phyloP scores from a whole-genome alignment of 495 filamentous ascomycete species.

The Lentithecium fluviatile region DNA sequence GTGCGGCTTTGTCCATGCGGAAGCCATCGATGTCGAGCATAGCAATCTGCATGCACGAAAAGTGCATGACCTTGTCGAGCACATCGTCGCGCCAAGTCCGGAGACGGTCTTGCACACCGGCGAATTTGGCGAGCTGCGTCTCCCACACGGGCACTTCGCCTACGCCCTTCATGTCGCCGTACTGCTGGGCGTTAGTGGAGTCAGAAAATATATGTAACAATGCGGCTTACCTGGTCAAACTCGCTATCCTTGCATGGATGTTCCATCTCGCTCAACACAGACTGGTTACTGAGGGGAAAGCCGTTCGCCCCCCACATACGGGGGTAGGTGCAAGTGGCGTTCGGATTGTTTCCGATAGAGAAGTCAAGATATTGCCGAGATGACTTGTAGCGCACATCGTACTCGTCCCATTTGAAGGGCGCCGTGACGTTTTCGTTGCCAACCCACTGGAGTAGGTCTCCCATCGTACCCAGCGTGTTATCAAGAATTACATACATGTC shows the following conservation, averaged over 20 bases:
- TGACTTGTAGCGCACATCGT: conserved; percentile 31
- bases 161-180: conserved; percentile 29
- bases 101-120: conserved; percentile 71
- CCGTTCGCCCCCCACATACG: conserved; percentile 68
- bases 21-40: conserved; percentile 37
- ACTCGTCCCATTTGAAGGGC: conserved; percentile 18
- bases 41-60: conserved; percentile 50
- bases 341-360: conserved; percentile 56
- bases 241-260: conserved; percentile 63
- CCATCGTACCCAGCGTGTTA: conserved; percentile 35
- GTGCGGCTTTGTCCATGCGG: conserved; percentile 36
- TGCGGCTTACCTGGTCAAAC: conserved; percentile 52
- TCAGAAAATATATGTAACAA: background rate
- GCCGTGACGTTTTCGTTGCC: conserved; percentile 21
- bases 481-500: conserved; percentile 37
- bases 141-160: conserved; percentile 49
- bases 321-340: conserved; percentile 61
- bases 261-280: conserved; percentile 49
- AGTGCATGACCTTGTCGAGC: conserved; percentile 56
- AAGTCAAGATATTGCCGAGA: conserved; percentile 52
- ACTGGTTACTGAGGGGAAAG: conserved; percentile 49
- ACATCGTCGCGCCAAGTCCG: conserved; percentile 69
- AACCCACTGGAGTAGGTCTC: conserved; percentile 29
- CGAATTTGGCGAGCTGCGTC: conserved; percentile 69
- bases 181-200: conserved; percentile 3